phyloP scores from a whole-genome alignment of 768 basidiomycete genomes.

The Mycena maculata region DNA sequence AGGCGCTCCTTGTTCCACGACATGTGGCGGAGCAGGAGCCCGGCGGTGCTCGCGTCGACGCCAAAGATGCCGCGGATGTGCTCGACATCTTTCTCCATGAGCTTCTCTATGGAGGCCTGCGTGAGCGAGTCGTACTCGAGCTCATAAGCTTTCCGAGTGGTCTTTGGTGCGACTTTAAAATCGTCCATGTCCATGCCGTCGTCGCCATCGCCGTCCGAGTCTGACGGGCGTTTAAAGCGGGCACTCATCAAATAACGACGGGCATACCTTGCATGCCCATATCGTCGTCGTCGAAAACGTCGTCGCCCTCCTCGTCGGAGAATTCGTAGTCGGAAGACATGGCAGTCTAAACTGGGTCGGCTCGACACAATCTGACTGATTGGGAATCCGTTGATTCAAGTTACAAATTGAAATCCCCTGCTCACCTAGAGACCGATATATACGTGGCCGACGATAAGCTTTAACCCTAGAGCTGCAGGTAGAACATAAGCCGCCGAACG shows the following conservation, averaged over 20 bases:
- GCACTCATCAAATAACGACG: constrained; percentile 44
- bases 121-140: constrained; percentile 85
- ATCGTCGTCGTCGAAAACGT: constrained; percentile 37
- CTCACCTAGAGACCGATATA: neutral
- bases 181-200: constrained; percentile 83
- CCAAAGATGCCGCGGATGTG: constrained; percentile 90
- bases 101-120: constrained; percentile 77
- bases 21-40: constrained; percentile 83
- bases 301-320: constrained; percentile 30
- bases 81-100: constrained; percentile 84
- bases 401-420: too few relatives aligned
- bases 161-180: constrained; percentile 67
- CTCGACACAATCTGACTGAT: too few relatives aligned
- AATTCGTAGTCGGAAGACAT: constrained; percentile 37
- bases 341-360: neutral
- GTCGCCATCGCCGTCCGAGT: constrained; percentile 55
- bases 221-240: constrained; percentile 5
- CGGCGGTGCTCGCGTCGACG: constrained; percentile 85
- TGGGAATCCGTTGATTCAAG: neutral
- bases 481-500: too few relatives aligned
- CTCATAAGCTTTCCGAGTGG: constrained; percentile 80
- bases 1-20: constrained; percentile 97
- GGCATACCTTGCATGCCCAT: constrained; percentile 27
- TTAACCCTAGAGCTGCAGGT: too few relatives aligned
- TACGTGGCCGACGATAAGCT: too few relatives aligned